Percentiles rank a stretch among this genome's conserved stretches.
phyloP scores from a whole-genome alignment of 805 yeast genomes.

The Brettanomyces custersianus region DNA sequence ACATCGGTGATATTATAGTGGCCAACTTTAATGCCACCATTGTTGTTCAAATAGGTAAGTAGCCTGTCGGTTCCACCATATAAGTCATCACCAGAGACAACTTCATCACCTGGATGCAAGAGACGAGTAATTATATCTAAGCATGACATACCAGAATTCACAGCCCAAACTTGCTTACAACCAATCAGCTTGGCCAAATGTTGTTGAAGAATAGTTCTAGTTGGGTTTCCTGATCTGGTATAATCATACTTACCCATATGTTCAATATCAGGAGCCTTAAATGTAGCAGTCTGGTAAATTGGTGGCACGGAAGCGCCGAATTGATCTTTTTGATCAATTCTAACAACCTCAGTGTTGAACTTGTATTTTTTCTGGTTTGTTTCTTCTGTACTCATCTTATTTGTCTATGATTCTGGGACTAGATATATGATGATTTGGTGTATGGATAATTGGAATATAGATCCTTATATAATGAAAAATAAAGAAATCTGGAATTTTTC shows the following conservation, averaged over 20 bases:
- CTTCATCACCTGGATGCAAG: slow-evolving; percentile 77
- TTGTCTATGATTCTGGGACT: no score
- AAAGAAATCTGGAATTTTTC: not conserved
- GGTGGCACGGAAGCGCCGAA: slow-evolving; percentile 81
- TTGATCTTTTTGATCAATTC: slow-evolving; percentile 53
- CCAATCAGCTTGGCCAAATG: slow-evolving; percentile 73
- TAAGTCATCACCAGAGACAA: slow-evolving; percentile 88
- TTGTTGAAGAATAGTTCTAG: slow-evolving; percentile 70
- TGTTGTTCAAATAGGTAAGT: slow-evolving; percentile 58
- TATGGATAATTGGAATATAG: no score
- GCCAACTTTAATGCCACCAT: slow-evolving; percentile 54
- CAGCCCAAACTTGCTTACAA: slow-evolving; percentile 72
- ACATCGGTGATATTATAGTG: slow-evolving; percentile 80
- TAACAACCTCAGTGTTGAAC: slow-evolving; percentile 56
- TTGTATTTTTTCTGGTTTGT: slow-evolving; percentile 1
- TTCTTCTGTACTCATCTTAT: not conserved
- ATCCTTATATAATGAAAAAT: not conserved
- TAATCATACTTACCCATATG: slow-evolving; percentile 79
- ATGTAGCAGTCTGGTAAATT: slow-evolving; percentile 88
- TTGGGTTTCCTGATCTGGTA: slow-evolving; percentile 92
- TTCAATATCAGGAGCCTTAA: slow-evolving; percentile 65
- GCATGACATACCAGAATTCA: slow-evolving; percentile 89
- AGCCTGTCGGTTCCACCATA: slow-evolving; percentile 92
- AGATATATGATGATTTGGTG: no score
- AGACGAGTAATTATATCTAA: slow-evolving; percentile 66